Percentiles rank a stretch among this genome's conserved stretches.
Conservation (phyloP, 306 rosid genomes). For the Medicago lupulina region DNA sequence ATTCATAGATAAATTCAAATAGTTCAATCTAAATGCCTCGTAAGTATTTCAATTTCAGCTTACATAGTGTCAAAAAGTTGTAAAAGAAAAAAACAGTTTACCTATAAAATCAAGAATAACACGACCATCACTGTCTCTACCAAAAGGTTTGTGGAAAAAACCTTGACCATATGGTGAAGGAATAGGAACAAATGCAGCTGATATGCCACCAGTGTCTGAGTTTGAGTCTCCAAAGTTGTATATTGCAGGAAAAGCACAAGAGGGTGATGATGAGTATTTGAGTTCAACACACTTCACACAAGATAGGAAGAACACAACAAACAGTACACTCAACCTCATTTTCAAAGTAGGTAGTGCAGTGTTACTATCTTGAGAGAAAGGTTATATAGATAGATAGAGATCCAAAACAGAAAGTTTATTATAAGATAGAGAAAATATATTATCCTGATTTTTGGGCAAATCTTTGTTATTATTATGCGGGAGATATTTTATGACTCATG, state of each 20-base stretch:
- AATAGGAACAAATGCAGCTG: conserved; percentile 83
- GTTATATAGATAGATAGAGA: conserved; percentile 1
- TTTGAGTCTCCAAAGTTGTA: conserved; percentile 98
- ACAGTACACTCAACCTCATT: conserved; percentile 52
- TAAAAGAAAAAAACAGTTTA: conserved; percentile 20
- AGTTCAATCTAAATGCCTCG: neutral
- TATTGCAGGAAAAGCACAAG: conserved; percentile 79
- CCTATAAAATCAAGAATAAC: conserved; percentile 88
- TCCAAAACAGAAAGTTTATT: neutral
- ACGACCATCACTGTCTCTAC: conserved; percentile 88
- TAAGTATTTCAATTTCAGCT: neutral
- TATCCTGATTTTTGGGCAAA: neutral
- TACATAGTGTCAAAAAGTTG: no score
- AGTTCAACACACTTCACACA: conserved; percentile 38
- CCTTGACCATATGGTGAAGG: conserved; percentile 70
- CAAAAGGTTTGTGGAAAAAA: conserved; percentile 73
- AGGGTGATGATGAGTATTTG: conserved; percentile 37
- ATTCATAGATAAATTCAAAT: neutral
- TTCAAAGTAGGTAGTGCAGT: neutral
- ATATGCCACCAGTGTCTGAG: conserved; percentile 93
- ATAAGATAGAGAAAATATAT: neutral
- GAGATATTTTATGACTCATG: no score
- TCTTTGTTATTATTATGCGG: neutral
- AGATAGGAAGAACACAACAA: conserved; percentile 41
- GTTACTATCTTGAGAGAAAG: neutral